Conservation (phyloP, 139 green algal species). For the Tetradesmus lagerheimii region DNA sequence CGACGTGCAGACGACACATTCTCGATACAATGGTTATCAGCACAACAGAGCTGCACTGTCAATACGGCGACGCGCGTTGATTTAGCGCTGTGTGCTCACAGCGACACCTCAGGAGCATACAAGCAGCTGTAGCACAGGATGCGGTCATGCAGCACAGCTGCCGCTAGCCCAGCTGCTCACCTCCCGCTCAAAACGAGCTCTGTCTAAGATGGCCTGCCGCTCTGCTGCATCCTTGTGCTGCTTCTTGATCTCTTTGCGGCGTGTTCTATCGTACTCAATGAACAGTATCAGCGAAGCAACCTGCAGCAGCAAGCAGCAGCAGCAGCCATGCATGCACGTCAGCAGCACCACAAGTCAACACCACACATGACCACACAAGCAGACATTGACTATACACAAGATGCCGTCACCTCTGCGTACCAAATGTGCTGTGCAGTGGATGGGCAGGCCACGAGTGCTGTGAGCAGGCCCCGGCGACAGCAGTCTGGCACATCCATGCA, state of each 20-base stretch:
- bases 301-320: conserved; percentile 40
- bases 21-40: too few relatives aligned
- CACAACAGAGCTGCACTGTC: not conserved
- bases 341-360: not conserved
- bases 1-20: too few relatives aligned
- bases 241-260: conserved; percentile 66
- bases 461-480: too few relatives aligned
- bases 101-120: too few relatives aligned
- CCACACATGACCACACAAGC: not conserved
- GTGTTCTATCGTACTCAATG: conserved; percentile 64
- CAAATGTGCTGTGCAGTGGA: too few relatives aligned
- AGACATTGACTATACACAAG: not conserved
- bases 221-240: conserved; percentile 65
- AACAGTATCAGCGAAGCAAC: conserved; percentile 65
- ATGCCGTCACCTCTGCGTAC: not conserved
- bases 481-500: too few relatives aligned
- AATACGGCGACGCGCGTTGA: not conserved
- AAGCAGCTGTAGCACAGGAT: not conserved
- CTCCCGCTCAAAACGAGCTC: conserved; percentile 59
- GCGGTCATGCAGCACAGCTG: not conserved
- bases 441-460: too few relatives aligned
- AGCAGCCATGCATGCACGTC: not conserved
- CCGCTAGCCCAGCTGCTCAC: conserved; percentile 48
- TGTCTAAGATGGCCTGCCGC: conserved; percentile 46
- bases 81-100: too few relatives aligned